Base-by-base conservation (phyloP, 768 basidiomycete genomes). In the Trametes cinnabarina region DNA sequence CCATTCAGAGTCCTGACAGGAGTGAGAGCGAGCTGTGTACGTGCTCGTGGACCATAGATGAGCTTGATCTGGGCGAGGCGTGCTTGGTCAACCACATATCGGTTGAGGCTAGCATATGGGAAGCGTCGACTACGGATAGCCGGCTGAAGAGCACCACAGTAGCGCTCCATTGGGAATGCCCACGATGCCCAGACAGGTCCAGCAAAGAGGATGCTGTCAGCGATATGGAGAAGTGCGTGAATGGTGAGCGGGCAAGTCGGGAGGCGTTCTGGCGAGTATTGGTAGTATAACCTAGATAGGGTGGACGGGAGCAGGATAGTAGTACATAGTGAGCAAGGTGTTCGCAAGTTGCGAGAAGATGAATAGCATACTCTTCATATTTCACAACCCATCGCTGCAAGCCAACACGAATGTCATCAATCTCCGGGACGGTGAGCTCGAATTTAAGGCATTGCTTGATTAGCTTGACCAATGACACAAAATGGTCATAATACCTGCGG, bases 401-500 rank as follows among this genome's bases (percentile, higher is more conserved):
- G 0, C 74, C 76, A 9, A 5, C 22, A 2, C 68, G 56, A 4
- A 77, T 53, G 7, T 54, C 22, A 2, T 60, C 47, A 22, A 77
- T 54, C 47, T 76, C 71, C 0, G 51, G 58, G 15, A 40, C 26
- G 0, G 66, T 61, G n/a, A 75, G 63, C 51, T 74, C 71, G 26
- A 72, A 76, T 43, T 77, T 67, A 5, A 81, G 69, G 57, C 73
- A 76, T 0, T 55, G 57, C 43, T 71, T 68, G 44, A 80, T 61
- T 3, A 80, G 70, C 3, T 60, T 39, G 19, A 77, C 72, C 14
- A 82, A 72, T 3, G 66, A 20, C 6, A 79, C 47, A 56, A 80
- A 79, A 58, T 82, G 79, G 0, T 70, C 58, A 58, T 75, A 81
- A 61, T 79, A 80, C 3, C 51, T 51, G 11, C 66, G 22, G 1